These are phyloP conservation scores for Ogataea salicorniae DNA, from an alignment of 805 yeast species.

Conservation along the genomic window DNA sequence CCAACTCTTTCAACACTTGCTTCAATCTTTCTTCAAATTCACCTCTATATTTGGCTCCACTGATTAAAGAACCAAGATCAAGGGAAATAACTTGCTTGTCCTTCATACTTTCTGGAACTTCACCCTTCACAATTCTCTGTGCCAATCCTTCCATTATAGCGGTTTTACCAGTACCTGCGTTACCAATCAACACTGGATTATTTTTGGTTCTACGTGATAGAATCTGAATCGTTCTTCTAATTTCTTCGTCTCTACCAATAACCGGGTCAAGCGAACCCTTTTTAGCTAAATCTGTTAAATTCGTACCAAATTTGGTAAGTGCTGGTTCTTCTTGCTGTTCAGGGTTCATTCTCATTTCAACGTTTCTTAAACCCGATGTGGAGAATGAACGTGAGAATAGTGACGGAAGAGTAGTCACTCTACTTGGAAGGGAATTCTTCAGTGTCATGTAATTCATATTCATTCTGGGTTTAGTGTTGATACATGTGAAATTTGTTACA, in stretches of 20 bases:
- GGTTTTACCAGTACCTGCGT: slow-evolving; percentile 98
- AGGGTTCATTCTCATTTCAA: slow-evolving; percentile 30
- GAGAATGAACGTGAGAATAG: slow-evolving; percentile 13
- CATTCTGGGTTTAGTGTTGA: neutral
- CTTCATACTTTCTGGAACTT: slow-evolving; percentile 92
- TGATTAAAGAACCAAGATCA: slow-evolving; percentile 83
- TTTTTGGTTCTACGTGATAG: slow-evolving; percentile 89
- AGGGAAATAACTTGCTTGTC: slow-evolving; percentile 77
- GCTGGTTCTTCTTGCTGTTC: slow-evolving; percentile 58
- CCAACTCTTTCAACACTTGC: slow-evolving; percentile 75
- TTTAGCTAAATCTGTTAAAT: slow-evolving; percentile 78
- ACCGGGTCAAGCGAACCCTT: slow-evolving; percentile 95
- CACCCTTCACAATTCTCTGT: slow-evolving; percentile 84
- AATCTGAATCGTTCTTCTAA: slow-evolving; percentile 87
- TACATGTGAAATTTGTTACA: neutral
- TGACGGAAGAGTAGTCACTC: neutral
- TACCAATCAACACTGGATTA: slow-evolving; percentile 91
- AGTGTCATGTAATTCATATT: neutral
- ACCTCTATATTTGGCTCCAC: slow-evolving; percentile 95
- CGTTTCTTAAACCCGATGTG: slow-evolving; percentile 1
- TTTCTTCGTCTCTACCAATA: slow-evolving; percentile 95
- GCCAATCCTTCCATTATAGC: slow-evolving; percentile 96
- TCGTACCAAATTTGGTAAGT: slow-evolving; percentile 77
- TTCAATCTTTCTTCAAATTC: slow-evolving; percentile 92
- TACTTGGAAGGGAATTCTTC: neutral